These are phyloP conservation scores for Tanacetum coccineum DNA, from an alignment of 129 eudicot genomes.

Conservation along the genomic window DNA sequence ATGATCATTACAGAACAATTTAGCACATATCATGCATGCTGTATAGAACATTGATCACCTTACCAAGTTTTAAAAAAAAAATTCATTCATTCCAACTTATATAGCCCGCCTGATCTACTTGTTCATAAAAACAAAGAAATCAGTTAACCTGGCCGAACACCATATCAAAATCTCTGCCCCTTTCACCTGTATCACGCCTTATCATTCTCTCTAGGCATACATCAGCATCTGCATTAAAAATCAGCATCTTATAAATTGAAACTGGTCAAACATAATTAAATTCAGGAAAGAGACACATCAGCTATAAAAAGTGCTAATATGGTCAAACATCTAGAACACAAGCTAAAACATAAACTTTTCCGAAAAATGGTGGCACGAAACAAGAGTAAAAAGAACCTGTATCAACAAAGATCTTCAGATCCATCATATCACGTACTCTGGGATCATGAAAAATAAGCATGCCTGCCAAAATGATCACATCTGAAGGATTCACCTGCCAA, in stretches of 20 bases:
- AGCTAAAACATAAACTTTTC: no score
- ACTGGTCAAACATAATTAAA: constrained; percentile 11
- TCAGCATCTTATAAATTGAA: constrained; percentile 36
- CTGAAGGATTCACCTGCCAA: constrained; percentile 91
- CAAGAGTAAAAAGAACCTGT: constrained; percentile 63
- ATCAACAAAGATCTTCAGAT: constrained; percentile 96
- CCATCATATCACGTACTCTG: constrained; percentile 75
- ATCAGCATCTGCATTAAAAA: constrained; percentile 97
- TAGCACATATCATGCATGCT: no score
- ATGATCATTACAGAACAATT: no score
- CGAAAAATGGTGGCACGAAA: no score
- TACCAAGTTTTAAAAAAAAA: no score
- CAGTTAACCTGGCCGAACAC: constrained; percentile 84
- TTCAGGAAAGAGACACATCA: not conserved
- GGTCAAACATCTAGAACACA: no score
- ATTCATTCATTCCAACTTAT: no score
- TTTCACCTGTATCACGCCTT: constrained; percentile 90
- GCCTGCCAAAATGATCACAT: constrained; percentile 91
- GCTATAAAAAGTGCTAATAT: no score
- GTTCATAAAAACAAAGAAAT: not conserved
- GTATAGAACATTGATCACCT: no score
- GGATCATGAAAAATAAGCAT: constrained; percentile 89
- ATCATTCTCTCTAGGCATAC: constrained; percentile 96
- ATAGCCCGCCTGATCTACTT: not conserved
- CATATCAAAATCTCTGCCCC: constrained; percentile 72